Evolutionary conservation across 1,139 yeast species (phyloP).

Genomic region (Scheffersomyces cryptocercus): DNA sequence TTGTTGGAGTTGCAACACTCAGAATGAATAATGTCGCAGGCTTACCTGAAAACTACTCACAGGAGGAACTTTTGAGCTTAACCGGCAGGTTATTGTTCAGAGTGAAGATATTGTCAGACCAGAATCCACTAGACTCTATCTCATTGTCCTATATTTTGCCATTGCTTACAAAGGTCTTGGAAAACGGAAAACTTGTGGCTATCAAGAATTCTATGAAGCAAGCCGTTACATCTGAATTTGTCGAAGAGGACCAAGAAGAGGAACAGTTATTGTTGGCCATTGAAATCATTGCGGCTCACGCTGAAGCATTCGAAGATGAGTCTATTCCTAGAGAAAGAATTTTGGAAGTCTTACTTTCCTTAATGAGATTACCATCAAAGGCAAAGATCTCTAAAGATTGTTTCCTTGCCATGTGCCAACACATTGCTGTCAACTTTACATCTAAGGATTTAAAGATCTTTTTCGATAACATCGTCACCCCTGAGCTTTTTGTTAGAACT

Average conservation of each 20-base stretch:
- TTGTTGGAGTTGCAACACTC: constrained; percentile 69
- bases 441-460: constrained; percentile 59
- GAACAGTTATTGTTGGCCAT: constrained; percentile 79
- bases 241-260: constrained; percentile 81
- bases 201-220: constrained; percentile 50
- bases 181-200: constrained; percentile 58
- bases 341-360: constrained; percentile 59
- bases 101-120: constrained; percentile 73
- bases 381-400: constrained; percentile 84
- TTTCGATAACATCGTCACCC: constrained; percentile 57
- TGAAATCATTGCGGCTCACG: constrained; percentile 75
- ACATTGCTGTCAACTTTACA: constrained; percentile 63
- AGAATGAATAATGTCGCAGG: constrained; percentile 47
- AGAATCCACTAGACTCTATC: constrained; percentile 65
- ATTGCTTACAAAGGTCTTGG: constrained; percentile 61
- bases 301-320: constrained; percentile 68
- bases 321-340: constrained; percentile 70
- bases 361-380: constrained; percentile 73
- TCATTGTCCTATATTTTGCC: constrained; percentile 78
- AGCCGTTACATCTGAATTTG: constrained; percentile 59
- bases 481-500: constrained; percentile 71
- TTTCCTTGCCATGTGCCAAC: constrained; percentile 71
- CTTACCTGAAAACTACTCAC: constrained; percentile 42
- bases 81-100: constrained; percentile 71
- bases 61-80: constrained; percentile 55